These are phyloP conservation scores for Xylaria sp. DNA, from an alignment of 2,329 filamentous ascomycete genomes.

Conservation along the genomic window DNA sequence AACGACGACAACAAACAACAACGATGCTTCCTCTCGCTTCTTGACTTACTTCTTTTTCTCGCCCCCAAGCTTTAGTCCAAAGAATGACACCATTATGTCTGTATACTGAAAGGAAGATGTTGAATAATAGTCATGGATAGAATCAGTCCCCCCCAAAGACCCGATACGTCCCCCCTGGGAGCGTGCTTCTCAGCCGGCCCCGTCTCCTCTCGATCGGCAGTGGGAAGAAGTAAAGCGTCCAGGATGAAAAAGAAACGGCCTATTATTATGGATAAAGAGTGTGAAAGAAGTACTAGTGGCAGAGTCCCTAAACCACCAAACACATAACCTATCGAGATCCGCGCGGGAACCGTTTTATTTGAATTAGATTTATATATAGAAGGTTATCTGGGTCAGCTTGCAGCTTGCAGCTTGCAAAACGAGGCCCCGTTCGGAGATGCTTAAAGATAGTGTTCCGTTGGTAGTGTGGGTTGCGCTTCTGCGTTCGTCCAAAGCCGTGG, in stretches of 20 bases:
- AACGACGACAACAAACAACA: slow-evolving; percentile 1
- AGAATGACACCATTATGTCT: slow-evolving; percentile 52
- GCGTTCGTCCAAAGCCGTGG: background rate
- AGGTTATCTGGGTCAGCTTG: background rate
- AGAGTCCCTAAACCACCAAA: background rate
- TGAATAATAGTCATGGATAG: background rate
- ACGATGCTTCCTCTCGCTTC: slow-evolving; percentile 1
- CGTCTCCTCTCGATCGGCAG: background rate
- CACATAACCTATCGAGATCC: background rate
- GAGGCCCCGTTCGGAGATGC: background rate
- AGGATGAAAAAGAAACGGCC: background rate
- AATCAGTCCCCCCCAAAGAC: slow-evolving; percentile 7
- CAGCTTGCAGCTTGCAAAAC: background rate
- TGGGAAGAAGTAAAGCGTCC: background rate
- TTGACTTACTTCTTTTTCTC: slow-evolving; percentile 50
- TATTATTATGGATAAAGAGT: background rate
- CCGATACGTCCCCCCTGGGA: background rate
- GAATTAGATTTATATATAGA: background rate
- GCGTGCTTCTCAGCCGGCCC: background rate
- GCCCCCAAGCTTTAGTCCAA: slow-evolving; percentile 49
- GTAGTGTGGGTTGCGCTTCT: background rate
- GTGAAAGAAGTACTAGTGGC: background rate
- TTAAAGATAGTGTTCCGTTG: background rate
- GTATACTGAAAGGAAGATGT: background rate
- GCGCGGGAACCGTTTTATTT: background rate